phyloP scores from a whole-genome alignment of 2,329 filamentous ascomycete genomes.

The Colletotrichum salicis region DNA sequence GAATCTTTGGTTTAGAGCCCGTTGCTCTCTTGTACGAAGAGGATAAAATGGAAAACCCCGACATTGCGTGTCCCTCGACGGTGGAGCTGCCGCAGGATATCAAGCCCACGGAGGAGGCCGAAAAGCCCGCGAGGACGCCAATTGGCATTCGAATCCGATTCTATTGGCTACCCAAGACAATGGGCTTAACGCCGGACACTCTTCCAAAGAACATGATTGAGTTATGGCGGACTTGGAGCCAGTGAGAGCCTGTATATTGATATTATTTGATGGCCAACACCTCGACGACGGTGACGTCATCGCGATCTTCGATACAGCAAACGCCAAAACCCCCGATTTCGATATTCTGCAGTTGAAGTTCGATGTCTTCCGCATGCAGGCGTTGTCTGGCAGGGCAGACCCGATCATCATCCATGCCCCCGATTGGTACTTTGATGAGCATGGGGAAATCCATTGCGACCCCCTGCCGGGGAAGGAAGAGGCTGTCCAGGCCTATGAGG shows the following conservation, averaged over 20 bases:
- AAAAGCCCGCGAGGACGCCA: background rate
- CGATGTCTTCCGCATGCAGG: background rate
- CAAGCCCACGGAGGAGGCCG: background rate
- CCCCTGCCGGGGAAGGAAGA: background rate
- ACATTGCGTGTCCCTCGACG: background rate
- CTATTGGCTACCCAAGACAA: rapidly evolving
- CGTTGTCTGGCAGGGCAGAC: background rate
- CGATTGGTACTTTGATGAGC: background rate
- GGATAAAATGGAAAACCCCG: background rate
- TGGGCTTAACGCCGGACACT: background rate
- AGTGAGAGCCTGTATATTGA: too few species aligned
- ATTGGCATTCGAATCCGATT: background rate
- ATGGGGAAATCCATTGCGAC: too few species aligned
- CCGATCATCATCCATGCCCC: background rate
- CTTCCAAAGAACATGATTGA: background rate
- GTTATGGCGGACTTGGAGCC: background rate
- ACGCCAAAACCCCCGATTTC: background rate
- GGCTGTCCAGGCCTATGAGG: background rate
- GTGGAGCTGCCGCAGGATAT: background rate
- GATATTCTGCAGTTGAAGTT: background rate
- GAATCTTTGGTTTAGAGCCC: background rate
- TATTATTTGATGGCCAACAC: background rate
- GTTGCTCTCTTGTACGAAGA: background rate
- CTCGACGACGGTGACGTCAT: background rate
- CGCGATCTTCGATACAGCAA: background rate